phyloP scores from a whole-genome alignment of 495 filamentous ascomycete genomes.

The Friedmanniomyces endolithicus region DNA sequence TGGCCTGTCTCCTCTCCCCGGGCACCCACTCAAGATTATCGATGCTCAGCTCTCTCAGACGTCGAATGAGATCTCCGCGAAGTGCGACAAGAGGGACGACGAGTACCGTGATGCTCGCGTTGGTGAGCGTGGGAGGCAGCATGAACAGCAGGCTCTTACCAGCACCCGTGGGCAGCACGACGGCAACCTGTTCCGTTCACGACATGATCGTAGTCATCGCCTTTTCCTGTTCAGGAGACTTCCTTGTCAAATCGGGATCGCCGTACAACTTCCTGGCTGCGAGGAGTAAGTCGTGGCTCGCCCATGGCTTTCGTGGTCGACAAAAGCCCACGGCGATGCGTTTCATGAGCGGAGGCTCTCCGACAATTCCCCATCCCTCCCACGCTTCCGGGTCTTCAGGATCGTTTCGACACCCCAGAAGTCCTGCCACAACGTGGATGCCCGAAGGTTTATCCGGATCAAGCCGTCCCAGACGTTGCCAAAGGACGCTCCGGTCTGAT shows the following conservation, averaged over 20 bases:
- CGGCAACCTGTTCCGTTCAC: not conserved
- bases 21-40: too few species aligned
- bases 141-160: too few species aligned
- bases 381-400: not conserved
- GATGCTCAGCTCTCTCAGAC: too few species aligned
- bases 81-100: too few species aligned
- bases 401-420: constrained; percentile 4
- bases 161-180: too few species aligned
- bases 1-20: too few species aligned
- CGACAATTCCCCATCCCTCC: not conserved
- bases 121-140: too few species aligned
- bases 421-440: constrained; percentile 3
- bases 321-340: constrained; percentile 2
- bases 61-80: too few species aligned
- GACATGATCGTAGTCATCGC: not conserved
- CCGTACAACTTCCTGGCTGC: not conserved
- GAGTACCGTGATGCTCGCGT: too few species aligned
- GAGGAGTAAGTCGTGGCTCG: not conserved
- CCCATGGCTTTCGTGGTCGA: constrained; percentile 2
- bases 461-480: constrained; percentile 7
- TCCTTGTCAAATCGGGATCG: not conserved
- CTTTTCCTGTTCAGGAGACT: not conserved
- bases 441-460: constrained; percentile 3
- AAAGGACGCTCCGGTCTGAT: not conserved
- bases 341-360: not conserved